A percentile compares a stretch with the other conserved stretches of the same genome.
Evolutionary conservation across 208 protist species (phyloP).

Genomic region (Crithidia fasciculata): DNA sequence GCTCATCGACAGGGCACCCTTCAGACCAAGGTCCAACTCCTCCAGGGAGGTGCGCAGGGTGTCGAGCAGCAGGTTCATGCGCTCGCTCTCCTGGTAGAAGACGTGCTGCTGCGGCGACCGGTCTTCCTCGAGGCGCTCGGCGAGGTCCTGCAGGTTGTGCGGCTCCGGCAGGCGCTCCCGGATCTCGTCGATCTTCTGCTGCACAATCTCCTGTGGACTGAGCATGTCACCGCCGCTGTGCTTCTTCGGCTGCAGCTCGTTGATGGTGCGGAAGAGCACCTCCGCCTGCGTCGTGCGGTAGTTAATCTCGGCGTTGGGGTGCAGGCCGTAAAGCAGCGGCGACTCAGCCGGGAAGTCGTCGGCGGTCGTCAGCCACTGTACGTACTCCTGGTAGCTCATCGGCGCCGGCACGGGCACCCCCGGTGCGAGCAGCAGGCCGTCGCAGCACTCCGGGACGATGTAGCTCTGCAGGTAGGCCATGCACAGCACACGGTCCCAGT

Average conservation of each 20-base stretch:
- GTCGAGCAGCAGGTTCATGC: constrained; percentile 97
- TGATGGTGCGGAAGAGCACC: constrained; percentile 96
- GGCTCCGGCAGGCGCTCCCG: constrained; percentile 90
- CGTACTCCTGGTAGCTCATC: constrained; percentile 94
- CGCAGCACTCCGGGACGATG: constrained; percentile 91
- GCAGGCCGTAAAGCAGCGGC: constrained; percentile 97
- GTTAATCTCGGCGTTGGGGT: constrained; percentile 99
- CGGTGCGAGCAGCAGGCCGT: constrained; percentile 94
- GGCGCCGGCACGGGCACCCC: constrained; percentile 86
- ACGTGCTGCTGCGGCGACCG: constrained; percentile 98
- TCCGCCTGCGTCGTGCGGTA: constrained; percentile 97
- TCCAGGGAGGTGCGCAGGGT: constrained; percentile 93
- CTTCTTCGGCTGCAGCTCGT: constrained; percentile 96
- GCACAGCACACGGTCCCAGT: constrained; percentile 98
- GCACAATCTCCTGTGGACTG: constrained; percentile 91
- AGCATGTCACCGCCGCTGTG: constrained; percentile 86
- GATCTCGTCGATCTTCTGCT: constrained; percentile 93
- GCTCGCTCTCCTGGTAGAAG: constrained; percentile 98
- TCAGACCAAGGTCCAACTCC: constrained; percentile 97
- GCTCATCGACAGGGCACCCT: constrained; percentile 95
- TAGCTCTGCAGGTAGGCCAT: constrained; percentile 95
- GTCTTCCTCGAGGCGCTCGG: constrained; percentile 95
- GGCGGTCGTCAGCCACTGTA: constrained; percentile 92
- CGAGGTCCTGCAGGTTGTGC: constrained; percentile 92
- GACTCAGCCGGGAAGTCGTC: constrained; percentile 95